phyloP scores from a whole-genome alignment of 169 alveolate genomes.

The Plasmodium sp. region DNA sequence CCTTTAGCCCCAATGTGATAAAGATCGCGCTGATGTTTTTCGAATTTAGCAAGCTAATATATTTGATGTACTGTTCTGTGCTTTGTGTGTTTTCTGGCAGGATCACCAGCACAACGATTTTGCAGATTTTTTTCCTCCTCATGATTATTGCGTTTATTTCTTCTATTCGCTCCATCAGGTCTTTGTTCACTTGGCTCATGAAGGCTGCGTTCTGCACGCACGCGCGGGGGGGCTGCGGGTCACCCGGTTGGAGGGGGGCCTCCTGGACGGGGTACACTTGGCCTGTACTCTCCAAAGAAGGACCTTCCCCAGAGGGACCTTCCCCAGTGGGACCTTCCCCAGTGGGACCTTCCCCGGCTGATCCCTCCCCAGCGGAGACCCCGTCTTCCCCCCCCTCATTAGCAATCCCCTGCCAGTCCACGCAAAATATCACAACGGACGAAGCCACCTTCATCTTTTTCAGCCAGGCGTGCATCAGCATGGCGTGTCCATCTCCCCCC shows the following conservation, averaged over 20 bases:
- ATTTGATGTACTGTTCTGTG: conserved; percentile 56
- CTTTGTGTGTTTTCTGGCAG: conserved; percentile 56
- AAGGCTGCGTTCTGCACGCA: conserved; percentile 15
- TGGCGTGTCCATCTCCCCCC: background rate
- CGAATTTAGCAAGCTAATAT: conserved; percentile 45
- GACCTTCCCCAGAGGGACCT: background rate
- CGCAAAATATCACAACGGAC: conserved; percentile 67
- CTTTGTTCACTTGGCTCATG: conserved; percentile 35
- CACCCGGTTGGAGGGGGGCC: background rate
- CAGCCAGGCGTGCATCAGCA: conserved; percentile 15
- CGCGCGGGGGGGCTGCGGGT: background rate
- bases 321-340: background rate
- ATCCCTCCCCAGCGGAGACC: background rate
- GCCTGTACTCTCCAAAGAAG: background rate
- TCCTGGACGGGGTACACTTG: background rate
- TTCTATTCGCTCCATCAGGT: conserved; percentile 28
- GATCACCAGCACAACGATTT: conserved; percentile 47
- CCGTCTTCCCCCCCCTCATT: conserved; percentile 5
- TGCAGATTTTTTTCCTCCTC: conserved; percentile 54
- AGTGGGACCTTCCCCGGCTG: background rate
- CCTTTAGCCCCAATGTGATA: conserved; percentile 65
- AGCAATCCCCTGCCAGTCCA: conserved; percentile 57
- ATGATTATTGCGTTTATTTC: conserved; percentile 55
- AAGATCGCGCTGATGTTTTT: conserved; percentile 64
- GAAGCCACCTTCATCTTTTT: conserved; percentile 36